Base-by-base conservation (phyloP, 2,329 filamentous ascomycete species). In the Microsporum audouinii region DNA sequence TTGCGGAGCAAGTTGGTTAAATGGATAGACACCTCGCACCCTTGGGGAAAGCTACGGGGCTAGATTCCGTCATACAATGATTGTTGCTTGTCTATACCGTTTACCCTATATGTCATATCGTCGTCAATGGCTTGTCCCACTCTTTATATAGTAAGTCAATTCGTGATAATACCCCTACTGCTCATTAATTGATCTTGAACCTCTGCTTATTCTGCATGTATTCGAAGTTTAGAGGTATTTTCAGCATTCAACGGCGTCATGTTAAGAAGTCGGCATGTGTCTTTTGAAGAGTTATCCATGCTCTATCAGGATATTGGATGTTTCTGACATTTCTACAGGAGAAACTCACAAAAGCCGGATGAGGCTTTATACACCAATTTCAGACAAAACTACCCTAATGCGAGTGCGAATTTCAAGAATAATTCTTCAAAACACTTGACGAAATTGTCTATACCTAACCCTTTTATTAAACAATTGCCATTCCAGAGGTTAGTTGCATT, bases 291-390 rank as follows among this genome's bases (percentile, higher is more conserved):
- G 34, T 3, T 6, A 6, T 2, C 36, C 8, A 10, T 12, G n/a
- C 51, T 7, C 36, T n/a, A 33, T 27, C 12, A 27, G n/a, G 17
- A 34, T 31, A 14, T 23, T 58, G 12, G 34, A 23, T n/a, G 31
- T 27, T 8, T 8, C 23, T 10, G 8, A 29, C 23, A 29, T 47
- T 4, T 23, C 43, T 41, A 43, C 67, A 89, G 87, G 76, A 88
- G 83, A 70, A 90, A 84, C 73, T 86, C 88, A 61, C 88, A 91
- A 74, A 95, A 95, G 78, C 91, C 91, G 61, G 86, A 84, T 73
- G 88, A 91, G 71, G 89, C 91, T 69, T 81, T 96, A 70, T 85
- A 94, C 72, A 85, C 85, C 75, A 86, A 84, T 73, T 96, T 96
- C 77, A 88, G 88, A 73, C 84, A 89, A 69, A 86, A 84, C 67